Evolutionary conservation across 352 stramenopile genomes (phyloP), one percentile per base, ranked within the genome.

Genomic region (Pythium dissimile): DNA sequence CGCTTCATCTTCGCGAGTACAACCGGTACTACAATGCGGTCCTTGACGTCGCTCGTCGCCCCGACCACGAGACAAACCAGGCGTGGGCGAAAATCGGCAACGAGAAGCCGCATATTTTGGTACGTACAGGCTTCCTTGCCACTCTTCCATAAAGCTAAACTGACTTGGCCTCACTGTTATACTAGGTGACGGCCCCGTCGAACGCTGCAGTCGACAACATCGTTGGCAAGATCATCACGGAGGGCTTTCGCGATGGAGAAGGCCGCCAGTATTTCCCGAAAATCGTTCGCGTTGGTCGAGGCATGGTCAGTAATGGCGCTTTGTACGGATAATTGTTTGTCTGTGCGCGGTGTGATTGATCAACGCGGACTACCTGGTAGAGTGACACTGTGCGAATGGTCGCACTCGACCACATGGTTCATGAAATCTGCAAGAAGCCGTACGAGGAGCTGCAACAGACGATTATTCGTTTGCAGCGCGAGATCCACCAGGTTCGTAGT

Each of bases 151-250:
- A n/a, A n/a, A n/a, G n/a, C n/a, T n/a, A n/a, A n/a, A n/a, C n/a
- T n/a, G n/a, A n/a, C n/a, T n/a, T n/a, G n/a, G n/a, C n/a, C n/a
- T n/a, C n/a, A n/a, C n/a, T n/a, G n/a, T n/a, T n/a, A n/a, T n/a
- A n/a, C n/a, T 24, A 88, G 79, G 79, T 97, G 23, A 91, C 86
- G 11, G 94, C 95, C 11, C 95, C 94, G 11, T 98, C 90, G 23
- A 99, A 99, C 75, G 92, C 91, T 55, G 95, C 94, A 18, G 90
- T 98, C 1, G 95, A 99, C 59, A 98, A 98, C 62, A 94, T 99
- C 30, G 93, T 98, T 35, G 73, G 86, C n/a, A 98, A 98, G 65
- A 95, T 99, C 31, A 98, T 98, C 56, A 81, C 95, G 62, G 87
- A 97, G 68, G 93, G 94, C 32, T 98, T 98, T 48, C 90, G 95